phyloP scores from a whole-genome alignment of 371 early-diverging fungal genomes.

The Phascolomyces articulosus region DNA sequence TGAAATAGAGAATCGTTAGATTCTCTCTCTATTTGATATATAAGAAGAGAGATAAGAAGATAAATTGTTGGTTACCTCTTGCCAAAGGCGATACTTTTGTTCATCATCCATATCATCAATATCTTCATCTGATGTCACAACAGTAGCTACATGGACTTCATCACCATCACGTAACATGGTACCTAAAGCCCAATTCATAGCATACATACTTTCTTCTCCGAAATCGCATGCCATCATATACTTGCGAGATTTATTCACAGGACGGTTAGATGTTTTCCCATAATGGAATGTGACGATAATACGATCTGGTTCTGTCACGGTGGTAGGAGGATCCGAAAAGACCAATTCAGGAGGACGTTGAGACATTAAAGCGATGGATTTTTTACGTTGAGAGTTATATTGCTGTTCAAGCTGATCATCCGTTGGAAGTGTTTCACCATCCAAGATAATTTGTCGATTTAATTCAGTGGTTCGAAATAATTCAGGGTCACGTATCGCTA shows the following conservation, averaged over 20 bases:
- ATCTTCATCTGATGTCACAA: conserved; percentile 50
- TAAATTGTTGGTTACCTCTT: conserved; percentile 22
- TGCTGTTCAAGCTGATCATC: not conserved
- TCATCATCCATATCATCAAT: conserved; percentile 37
- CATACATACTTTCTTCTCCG: conserved; percentile 49
- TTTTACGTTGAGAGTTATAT: conserved; percentile 21
- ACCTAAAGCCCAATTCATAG: conserved; percentile 52
- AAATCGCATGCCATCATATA: conserved; percentile 52
- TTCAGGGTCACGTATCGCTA: conserved; percentile 53
- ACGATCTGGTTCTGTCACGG: conserved; percentile 31
- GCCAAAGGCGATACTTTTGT: conserved; percentile 41
- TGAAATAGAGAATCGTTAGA: no score
- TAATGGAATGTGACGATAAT: conserved; percentile 43
- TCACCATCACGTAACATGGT: conserved; percentile 57
- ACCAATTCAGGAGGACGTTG: conserved; percentile 33
- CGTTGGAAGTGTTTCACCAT: conserved; percentile 20
- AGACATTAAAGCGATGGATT: conserved; percentile 3
- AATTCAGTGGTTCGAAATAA: conserved; percentile 49
- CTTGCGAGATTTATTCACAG: conserved; percentile 21
- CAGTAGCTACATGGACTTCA: conserved; percentile 56
- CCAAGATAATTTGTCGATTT: conserved; percentile 44
- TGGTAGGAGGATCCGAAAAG: conserved; percentile 43
- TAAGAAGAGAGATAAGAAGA: no score
- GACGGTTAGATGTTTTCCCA: conserved; percentile 26
- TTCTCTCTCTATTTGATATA: no score